Conservation (phyloP, 257 asterid species). For the Leonotis leonurus region DNA sequence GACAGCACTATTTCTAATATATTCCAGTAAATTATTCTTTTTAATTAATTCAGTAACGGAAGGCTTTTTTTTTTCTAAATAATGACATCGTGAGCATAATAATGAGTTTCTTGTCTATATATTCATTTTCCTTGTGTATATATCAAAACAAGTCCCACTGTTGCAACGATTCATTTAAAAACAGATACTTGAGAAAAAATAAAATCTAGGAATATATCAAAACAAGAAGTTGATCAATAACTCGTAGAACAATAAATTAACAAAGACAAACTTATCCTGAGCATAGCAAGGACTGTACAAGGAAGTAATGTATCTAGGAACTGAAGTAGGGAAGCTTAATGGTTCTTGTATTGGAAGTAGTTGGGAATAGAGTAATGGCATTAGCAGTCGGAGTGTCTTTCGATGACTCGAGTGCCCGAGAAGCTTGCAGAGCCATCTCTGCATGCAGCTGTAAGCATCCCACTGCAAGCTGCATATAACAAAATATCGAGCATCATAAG, state of each 20-base stretch:
- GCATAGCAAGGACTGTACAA: background rate
- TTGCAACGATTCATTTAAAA: no score
- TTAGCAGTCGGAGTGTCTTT: slow-evolving; percentile 21
- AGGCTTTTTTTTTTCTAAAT: no score
- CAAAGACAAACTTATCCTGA: background rate
- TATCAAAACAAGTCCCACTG: no score
- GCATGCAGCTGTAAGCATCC: slow-evolving; percentile 86
- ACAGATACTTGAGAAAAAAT: no score
- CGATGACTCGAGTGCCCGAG: slow-evolving; percentile 64
- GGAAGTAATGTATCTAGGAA: background rate
- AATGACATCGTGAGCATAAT: no score
- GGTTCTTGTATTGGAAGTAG: slow-evolving; percentile 23
- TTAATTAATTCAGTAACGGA: no score
- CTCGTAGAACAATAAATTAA: background rate
- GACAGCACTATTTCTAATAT: no score
- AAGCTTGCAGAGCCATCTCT: slow-evolving; percentile 85
- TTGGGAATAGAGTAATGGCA: slow-evolving; percentile 39
- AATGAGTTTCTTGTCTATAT: no score
- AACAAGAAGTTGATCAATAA: background rate
- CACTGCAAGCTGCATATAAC: slow-evolving; percentile 66
- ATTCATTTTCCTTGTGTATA: no score
- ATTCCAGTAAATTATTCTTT: no score
- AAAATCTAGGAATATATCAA: no score
- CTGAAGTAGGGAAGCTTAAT: slow-evolving; percentile 48
- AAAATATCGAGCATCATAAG: background rate